These are phyloP conservation scores for Ceratocystis huliohia DNA, from an alignment of 2,329 filamentous ascomycete species.

Conservation along the genomic window DNA sequence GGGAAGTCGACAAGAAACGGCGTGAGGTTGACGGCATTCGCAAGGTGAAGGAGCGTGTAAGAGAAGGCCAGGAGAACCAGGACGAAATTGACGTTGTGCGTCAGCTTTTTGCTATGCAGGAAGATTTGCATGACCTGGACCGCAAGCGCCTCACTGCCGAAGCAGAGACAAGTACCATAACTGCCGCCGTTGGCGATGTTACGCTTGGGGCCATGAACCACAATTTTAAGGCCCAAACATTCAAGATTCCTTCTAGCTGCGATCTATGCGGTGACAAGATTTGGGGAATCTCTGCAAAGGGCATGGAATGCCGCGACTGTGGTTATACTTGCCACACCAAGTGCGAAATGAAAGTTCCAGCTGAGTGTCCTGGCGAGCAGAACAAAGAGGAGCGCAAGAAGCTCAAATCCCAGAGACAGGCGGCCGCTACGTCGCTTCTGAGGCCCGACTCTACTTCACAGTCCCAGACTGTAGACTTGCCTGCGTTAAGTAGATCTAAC, in stretches of 20 bases:
- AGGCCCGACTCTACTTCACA: constrained; percentile 36
- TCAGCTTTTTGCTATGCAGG: constrained; percentile 71
- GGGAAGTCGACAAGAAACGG: constrained; percentile 74
- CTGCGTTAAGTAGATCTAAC: constrained; percentile 62
- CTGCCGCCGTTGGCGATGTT: constrained; percentile 79
- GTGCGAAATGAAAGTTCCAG: constrained; percentile 96
- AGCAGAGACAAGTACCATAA: constrained; percentile 86
- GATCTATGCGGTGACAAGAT: constrained; percentile 93
- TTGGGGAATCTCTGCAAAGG: constrained; percentile 93
- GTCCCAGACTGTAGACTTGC: constrained; percentile 47
- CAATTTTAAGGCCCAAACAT: constrained; percentile 97
- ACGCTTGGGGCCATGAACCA: constrained; percentile 88
- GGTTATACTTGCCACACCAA: constrained; percentile 98
- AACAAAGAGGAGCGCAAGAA: constrained; percentile 93
- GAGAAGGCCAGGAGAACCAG: constrained; percentile 73
- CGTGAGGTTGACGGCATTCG: constrained; percentile 73
- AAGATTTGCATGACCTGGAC: constrained; percentile 72
- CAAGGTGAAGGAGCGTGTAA: constrained; percentile 58
- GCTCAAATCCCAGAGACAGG: constrained; percentile 74
- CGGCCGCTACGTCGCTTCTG: constrained; percentile 52
- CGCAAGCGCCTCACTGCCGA: constrained; percentile 76
- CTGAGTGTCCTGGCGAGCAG: constrained; percentile 87
- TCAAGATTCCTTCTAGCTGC: constrained; percentile 98
- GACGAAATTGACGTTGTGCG: constrained; percentile 79
- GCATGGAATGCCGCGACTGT: constrained; percentile 89